Evolutionary conservation across 2,329 filamentous ascomycete species (phyloP), one percentile per base, ranked within the genome.

Genomic region (Lecanoromycetidae sp.): DNA sequence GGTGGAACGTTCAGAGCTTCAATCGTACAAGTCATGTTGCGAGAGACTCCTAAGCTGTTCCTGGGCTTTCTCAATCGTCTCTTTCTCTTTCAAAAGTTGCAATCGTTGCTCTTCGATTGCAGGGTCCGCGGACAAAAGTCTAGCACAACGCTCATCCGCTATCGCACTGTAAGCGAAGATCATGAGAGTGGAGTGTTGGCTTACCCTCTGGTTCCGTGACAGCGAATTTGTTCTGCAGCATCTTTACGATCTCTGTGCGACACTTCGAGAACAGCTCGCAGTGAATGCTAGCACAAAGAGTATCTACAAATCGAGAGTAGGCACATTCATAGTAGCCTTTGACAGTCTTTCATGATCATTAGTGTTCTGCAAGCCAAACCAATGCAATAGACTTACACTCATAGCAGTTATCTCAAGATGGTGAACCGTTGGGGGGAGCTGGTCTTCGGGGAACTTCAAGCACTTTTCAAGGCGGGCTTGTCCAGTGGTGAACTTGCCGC

Each of bases 331-430:
- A 55, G 25, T 55, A 55, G 12, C 35, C 53, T 15, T 43, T 42
- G 1, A 54, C 52, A 22, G 39, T 41, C 53, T 55, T 35, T 13
- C n/a, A 9, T 13, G 23, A 26, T 9, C 9, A 13, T 35, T 5
- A 44, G 47, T 33, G 42, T 27, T 27, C 8, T 9, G 9, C 10
- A 40, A 6, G 8, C 10, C 3, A 30, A 8, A 25, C 17, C 5
- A 19, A 5, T 2, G 5, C 26, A 3, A 5, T n/a, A 17, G 29
- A 57, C 63, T 53, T 57, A 68, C 66, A 1, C 65, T 63, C 60
- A 68, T 65, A 55, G 67, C 66, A 7, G 62, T 59, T 1, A 70
- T 41, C 42, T 69, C 66, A 8, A 61, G 59, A 0, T 48, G 26
- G 30, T 61, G 69, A 0, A 43, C 45, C 44, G 69, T 66, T 0